Conservation (phyloP, 2,329 filamentous ascomycete genomes). For the Arthroderma sp. region DNA sequence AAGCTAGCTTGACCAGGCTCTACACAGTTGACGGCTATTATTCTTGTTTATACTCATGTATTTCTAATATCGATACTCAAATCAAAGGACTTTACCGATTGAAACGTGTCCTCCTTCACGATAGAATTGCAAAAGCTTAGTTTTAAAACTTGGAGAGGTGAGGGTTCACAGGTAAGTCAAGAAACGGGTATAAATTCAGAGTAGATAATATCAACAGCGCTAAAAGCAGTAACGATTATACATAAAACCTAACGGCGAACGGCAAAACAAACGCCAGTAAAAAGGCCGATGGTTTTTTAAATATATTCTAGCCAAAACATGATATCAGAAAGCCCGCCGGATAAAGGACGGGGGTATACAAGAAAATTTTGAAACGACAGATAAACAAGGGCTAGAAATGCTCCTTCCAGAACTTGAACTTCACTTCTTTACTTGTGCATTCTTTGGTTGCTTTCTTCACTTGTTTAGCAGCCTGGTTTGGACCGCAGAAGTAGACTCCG, state of each 20-base stretch:
- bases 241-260: background rate
- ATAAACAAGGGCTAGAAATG: slow-evolving; percentile 41
- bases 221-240: background rate
- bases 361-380: background rate
- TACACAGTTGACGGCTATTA: background rate
- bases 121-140: background rate
- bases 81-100: too few relatives aligned
- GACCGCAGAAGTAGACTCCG: slow-evolving; percentile 96
- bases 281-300: background rate
- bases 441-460: slow-evolving; percentile 71
- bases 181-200: background rate
- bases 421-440: slow-evolving; percentile 63
- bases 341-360: background rate
- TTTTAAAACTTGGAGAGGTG: background rate
- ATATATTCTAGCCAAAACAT: background rate
- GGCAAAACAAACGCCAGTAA: background rate
- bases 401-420: slow-evolving; percentile 99
- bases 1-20: background rate
- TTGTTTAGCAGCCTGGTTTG: slow-evolving; percentile 63
- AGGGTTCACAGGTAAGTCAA: background rate
- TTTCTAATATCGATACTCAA: background rate
- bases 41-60: background rate
- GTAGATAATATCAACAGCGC: background rate
- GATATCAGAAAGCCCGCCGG: background rate
- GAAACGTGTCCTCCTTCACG: background rate